Percentiles rank a stretch among this genome's conserved stretches.
Conservation (phyloP, 257 asterid genomes). For the Cruciata laevipes region DNA sequence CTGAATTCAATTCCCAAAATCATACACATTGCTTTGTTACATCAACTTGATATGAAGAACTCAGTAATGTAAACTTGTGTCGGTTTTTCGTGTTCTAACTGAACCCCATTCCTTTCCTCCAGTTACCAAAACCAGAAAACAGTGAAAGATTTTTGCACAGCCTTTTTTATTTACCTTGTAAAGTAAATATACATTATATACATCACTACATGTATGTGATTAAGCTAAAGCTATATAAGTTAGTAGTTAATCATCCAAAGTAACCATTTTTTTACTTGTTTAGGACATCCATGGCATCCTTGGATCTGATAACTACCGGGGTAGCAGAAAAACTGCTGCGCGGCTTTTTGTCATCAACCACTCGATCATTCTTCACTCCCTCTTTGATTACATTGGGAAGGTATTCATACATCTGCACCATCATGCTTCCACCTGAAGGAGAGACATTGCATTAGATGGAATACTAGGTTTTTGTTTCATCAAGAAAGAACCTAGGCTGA, state of each 20-base stretch:
- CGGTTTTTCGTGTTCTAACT: background rate
- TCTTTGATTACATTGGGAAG: conserved; percentile 17
- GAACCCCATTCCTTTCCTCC: background rate
- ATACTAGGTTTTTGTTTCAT: background rate
- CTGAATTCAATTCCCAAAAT: background rate
- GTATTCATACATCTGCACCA: conserved; percentile 37
- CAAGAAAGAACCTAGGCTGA: conserved; percentile 11
- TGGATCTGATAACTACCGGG: conserved; percentile 30
- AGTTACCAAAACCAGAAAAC: background rate
- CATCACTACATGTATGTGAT: background rate
- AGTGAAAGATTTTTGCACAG: background rate
- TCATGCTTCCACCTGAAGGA: conserved; percentile 51
- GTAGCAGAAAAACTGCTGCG: conserved; percentile 30
- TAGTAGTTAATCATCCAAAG: background rate
- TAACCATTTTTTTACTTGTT: conserved; percentile 25
- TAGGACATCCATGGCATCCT: conserved; percentile 21
- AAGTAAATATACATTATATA: background rate
- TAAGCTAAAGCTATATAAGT: background rate
- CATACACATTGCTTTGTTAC: background rate
- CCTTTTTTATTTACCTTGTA: background rate
- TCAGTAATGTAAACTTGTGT: background rate
- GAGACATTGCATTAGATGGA: background rate
- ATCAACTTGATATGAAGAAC: background rate
- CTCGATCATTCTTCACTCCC: conserved; percentile 12
- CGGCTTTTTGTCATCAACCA: conserved; percentile 11